Percentiles rank a stretch among this genome's conserved stretches.
These are phyloP conservation scores for Alternaria conjuncta DNA, from an alignment of 2,329 filamentous ascomycete species.

Conservation along the genomic window DNA sequence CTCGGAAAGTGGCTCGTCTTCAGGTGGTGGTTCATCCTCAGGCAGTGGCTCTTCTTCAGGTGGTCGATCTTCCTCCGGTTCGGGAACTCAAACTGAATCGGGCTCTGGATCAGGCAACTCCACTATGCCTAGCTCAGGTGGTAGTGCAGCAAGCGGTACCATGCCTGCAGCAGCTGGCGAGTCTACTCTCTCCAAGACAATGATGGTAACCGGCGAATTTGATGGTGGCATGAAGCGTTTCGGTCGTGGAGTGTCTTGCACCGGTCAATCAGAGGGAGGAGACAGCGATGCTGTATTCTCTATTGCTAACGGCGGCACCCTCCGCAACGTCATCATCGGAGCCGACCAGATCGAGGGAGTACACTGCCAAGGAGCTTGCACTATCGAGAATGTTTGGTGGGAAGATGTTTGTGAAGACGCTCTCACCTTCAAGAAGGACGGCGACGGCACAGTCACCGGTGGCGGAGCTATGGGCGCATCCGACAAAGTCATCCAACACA, in stretches of 20 bases:
- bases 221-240: slow-evolving; percentile 45
- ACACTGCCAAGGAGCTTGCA: slow-evolving; percentile 31
- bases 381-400: slow-evolving; percentile 50
- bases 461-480: slow-evolving; percentile 49
- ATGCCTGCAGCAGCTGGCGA: slow-evolving; percentile 30
- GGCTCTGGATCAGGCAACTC: slow-evolving; percentile 5
- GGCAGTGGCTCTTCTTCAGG: not conserved
- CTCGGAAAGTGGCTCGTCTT: not conserved
- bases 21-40: not conserved
- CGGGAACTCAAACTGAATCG: not conserved
- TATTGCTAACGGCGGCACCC: slow-evolving; percentile 57
- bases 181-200: slow-evolving; percentile 23
- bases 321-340: slow-evolving; percentile 64
- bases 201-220: slow-evolving; percentile 35
- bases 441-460: slow-evolving; percentile 48
- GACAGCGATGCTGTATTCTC: slow-evolving; percentile 60
- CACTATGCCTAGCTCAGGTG: slow-evolving; percentile 8
- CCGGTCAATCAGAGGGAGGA: slow-evolving; percentile 53
- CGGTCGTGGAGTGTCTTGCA: slow-evolving; percentile 48
- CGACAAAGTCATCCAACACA: slow-evolving; percentile 55
- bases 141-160: slow-evolving; percentile 20
- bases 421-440: slow-evolving; percentile 46
- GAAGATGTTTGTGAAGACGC: slow-evolving; percentile 52
- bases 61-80: not conserved
- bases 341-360: slow-evolving; percentile 53